Conservation (phyloP, 2,329 filamentous ascomycete species). For the Trichoderma hamatum region DNA sequence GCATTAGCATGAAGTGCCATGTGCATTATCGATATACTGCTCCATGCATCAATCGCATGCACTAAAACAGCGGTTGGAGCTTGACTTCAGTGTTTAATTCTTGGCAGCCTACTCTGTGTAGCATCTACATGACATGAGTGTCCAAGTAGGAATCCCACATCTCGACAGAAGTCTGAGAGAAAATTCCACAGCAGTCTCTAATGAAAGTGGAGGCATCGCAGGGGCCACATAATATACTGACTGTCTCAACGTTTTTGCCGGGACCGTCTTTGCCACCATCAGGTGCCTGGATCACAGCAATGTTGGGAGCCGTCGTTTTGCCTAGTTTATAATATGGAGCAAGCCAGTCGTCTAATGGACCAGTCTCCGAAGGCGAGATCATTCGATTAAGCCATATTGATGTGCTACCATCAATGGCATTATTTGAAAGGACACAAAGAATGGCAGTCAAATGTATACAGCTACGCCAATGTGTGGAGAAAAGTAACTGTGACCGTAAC, state of each 20-base stretch:
- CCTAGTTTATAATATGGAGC: not conserved
- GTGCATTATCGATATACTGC: conserved; percentile 20
- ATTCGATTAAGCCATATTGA: not conserved
- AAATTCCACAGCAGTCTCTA: not conserved
- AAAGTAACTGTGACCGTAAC: not conserved
- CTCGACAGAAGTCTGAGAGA: not conserved
- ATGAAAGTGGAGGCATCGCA: conserved; percentile 7
- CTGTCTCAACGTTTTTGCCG: conserved; percentile 19
- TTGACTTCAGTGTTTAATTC: not conserved
- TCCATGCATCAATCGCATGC: not conserved
- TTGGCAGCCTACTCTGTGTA: not conserved
- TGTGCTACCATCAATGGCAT: not conserved
- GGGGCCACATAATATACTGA: conserved; percentile 3
- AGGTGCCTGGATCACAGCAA: not conserved
- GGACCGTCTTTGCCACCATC: conserved; percentile 6
- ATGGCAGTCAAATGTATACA: not conserved
- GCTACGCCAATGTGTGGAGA: not conserved
- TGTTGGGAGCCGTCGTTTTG: conserved; percentile 2
- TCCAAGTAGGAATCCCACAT: no score
- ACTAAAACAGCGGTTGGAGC: not conserved
- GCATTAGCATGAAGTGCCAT: not conserved
- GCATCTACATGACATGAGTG: not conserved
- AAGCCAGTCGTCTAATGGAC: not conserved
- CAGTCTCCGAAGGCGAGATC: not conserved
- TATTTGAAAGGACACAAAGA: not conserved